Conservation (phyloP, 805 yeast species). For the Barnettozyma sucrosica region DNA sequence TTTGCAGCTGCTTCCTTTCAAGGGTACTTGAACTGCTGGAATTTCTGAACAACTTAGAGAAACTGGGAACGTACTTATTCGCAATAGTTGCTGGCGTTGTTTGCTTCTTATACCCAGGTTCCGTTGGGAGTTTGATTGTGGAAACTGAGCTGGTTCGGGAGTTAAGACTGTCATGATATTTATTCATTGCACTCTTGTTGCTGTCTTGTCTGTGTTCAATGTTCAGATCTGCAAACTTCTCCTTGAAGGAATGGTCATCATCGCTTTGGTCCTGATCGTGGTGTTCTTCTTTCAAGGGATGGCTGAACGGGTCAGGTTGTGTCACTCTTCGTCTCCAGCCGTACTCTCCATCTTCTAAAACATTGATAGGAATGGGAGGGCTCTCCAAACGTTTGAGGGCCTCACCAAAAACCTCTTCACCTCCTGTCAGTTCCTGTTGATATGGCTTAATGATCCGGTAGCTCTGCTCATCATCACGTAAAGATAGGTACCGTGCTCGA, state of each 20-base stretch:
- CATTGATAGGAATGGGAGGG: constrained; percentile 29
- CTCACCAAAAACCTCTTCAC: constrained; percentile 9
- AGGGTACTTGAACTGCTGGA: constrained; percentile 17
- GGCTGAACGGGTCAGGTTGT: constrained; percentile 3
- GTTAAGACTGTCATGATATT: not conserved
- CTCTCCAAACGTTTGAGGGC: constrained; percentile 18
- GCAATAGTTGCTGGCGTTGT: not conserved
- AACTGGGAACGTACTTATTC: constrained; percentile 17
- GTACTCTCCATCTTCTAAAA: constrained; percentile 17
- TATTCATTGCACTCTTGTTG: not conserved
- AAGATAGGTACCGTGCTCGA: constrained; percentile 18
- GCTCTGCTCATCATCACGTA: constrained; percentile 22
- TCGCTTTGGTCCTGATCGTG: not conserved
- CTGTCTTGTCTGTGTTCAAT: not conserved
- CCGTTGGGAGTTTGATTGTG: constrained; percentile 1
- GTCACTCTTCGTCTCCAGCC: constrained; percentile 6
- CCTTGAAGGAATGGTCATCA: not conserved
- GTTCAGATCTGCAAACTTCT: not conserved
- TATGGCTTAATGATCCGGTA: constrained; percentile 21
- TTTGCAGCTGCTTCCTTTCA: constrained; percentile 1
- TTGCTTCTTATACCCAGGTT: not conserved
- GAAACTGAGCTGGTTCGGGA: constrained; percentile 8
- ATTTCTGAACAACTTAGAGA: constrained; percentile 22
- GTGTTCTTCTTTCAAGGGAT: not conserved
- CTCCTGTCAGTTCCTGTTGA: constrained; percentile 1